Evolutionary conservation across 495 filamentous ascomycete genomes (phyloP).

Genomic region (Trichoderma orchidacearum): DNA sequence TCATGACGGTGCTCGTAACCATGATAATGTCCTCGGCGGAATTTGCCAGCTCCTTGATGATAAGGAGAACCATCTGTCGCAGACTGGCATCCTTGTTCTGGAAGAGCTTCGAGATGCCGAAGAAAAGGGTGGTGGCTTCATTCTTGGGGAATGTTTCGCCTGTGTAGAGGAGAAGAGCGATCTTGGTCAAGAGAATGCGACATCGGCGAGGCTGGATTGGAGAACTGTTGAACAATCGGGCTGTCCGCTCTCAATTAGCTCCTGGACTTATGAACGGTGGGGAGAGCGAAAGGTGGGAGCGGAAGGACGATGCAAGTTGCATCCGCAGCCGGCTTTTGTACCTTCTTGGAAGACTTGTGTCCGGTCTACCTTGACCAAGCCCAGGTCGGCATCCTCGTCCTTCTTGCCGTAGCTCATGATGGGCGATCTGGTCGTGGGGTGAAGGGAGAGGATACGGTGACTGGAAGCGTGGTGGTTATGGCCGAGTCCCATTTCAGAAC

Average conservation of each 20-base stretch:
- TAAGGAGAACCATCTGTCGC: slow-evolving; percentile 97
- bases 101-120: slow-evolving; percentile 98
- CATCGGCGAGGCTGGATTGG: slow-evolving; percentile 91
- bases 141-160: slow-evolving; percentile 94
- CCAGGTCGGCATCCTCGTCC: slow-evolving; percentile 89
- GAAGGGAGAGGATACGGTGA: neutral
- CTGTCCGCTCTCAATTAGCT: slow-evolving; percentile 31
- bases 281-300: neutral
- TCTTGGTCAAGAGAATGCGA: slow-evolving; percentile 91
- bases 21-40: slow-evolving; percentile 99
- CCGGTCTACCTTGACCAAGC: slow-evolving; percentile 90
- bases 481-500: neutral
- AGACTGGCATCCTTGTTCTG: slow-evolving; percentile 98
- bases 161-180: slow-evolving; percentile 90
- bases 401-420: slow-evolving; percentile 95
- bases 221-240: slow-evolving; percentile 93
- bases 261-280: neutral
- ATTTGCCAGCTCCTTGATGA: slow-evolving; percentile 90
- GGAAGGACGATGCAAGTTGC: neutral
- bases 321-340: slow-evolving; percentile 19
- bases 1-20: slow-evolving; percentile 99
- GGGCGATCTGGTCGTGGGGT: slow-evolving; percentile 11
- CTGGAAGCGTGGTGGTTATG: slow-evolving; percentile 1
- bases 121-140: slow-evolving; percentile 97
- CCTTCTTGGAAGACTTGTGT: slow-evolving; percentile 99